Evolutionary conservation across 352 stramenopile species (phyloP).

Genomic region (Nothophytophthora sp.): DNA sequence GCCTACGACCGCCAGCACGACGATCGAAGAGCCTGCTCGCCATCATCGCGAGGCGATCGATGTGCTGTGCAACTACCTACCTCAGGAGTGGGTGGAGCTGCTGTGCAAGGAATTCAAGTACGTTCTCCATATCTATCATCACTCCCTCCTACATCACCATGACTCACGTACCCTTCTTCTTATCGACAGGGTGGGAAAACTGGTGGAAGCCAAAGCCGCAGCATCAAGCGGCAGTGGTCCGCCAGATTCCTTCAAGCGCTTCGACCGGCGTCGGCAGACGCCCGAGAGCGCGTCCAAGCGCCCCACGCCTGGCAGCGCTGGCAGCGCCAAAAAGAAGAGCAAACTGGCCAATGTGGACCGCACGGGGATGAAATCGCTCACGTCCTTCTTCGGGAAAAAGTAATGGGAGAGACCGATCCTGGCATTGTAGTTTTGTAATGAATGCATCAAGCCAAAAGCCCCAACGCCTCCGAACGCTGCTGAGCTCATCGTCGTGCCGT

Average conservation of each 20-base stretch:
- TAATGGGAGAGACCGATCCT: conserved; percentile 10
- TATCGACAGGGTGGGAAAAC: conserved; percentile 32
- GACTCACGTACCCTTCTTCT: conserved; percentile 1
- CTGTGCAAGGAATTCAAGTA: conserved; percentile 64
- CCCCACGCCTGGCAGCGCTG: conserved; percentile 23
- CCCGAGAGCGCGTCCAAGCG: conserved; percentile 41
- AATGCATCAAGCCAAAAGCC: conserved; percentile 20
- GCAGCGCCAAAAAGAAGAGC: conserved; percentile 73
- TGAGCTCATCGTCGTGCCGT: conserved; percentile 40
- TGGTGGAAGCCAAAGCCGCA: conserved; percentile 16
- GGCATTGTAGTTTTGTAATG: too few relatives aligned
- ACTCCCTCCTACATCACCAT: neutral
- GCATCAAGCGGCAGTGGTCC: conserved; percentile 13
- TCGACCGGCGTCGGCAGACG: conserved; percentile 28
- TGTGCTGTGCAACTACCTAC: conserved; percentile 59
- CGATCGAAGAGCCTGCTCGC: conserved; percentile 14
- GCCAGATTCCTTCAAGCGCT: conserved; percentile 37
- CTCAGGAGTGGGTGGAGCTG: conserved; percentile 37
- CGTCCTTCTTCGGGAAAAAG: conserved; percentile 84
- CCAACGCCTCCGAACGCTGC: too few relatives aligned
- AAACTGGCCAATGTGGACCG: conserved; percentile 78
- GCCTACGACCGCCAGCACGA: neutral
- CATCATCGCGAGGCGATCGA: conserved; percentile 54
- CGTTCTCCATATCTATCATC: conserved; percentile 5
- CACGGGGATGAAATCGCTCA: conserved; percentile 84